Evolutionary conservation across 805 yeast genomes (phyloP), one percentile per base, ranked within the genome.

Genomic region (Candida jianshihensis): DNA sequence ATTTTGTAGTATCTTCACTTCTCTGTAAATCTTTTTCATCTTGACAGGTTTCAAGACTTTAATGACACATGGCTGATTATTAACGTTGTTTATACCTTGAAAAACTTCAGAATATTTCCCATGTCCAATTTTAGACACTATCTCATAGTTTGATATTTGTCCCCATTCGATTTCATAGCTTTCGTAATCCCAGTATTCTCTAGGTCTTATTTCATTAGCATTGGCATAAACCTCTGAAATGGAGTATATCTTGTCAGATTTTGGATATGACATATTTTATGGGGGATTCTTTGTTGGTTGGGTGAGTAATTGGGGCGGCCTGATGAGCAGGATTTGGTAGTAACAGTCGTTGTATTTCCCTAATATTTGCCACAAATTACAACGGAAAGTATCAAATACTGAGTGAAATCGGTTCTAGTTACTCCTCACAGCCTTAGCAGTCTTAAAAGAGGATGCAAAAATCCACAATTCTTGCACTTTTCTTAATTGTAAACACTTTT

Each of bases 21-120:
- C 97, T 44, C 96, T 70, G 60, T 79, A 82, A 40, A 89, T 87
- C 61, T 89, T 89, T 70, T 89, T 89, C 66, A 83, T 73, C 61
- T 87, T 89, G 18, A 89, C 95, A 9, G 97, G 97, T 59, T 89
- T 89, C 51, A 89, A 68, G 48, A 87, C 94, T 57, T 89, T 89
- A 47, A 89, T 84, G 30, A 89, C 90, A 51, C 92, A 82, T 30
- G 70, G 68, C 39, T 67, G 71, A 36, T 75, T 78, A 44, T 73
- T 74, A 37, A 73, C 66, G 34, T 84, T 65, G 54, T 84, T 81
- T 30, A 80, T 70, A 20, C 96, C 96, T 56, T 79, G 82, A 57
- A 89, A 89, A 21, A 89, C 97, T 59, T 89, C 97, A n/a, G 94
- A 81, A 61, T 88, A 89, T 64, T 86, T 89, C 19, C 97, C 97